Percentiles rank a stretch among this genome's conserved stretches.
Conservation (phyloP, 208 protist genomes). For the Acanthamoeba royreba region DNA sequence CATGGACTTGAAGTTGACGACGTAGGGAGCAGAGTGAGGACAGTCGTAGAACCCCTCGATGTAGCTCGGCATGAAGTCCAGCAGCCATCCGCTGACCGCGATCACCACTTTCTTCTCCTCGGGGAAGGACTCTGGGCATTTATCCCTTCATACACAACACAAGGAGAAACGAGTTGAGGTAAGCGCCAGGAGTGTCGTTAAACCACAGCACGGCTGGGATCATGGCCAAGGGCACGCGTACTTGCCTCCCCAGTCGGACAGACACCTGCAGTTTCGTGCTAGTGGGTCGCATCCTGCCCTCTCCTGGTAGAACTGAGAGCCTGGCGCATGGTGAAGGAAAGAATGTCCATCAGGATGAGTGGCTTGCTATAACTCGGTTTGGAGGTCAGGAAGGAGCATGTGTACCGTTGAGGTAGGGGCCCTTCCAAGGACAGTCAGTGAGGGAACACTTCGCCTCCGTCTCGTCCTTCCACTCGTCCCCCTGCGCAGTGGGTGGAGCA, state of each 20-base stretch:
- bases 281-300: background rate
- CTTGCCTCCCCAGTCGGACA: background rate
- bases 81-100: background rate
- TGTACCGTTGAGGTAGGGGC: background rate
- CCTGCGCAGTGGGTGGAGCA: background rate
- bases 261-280: background rate
- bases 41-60: background rate
- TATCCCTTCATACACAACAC: background rate
- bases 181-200: too few relatives aligned
- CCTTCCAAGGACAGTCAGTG: background rate
- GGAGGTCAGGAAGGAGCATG: too few relatives aligned
- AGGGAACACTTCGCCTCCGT: background rate
- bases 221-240: too few relatives aligned
- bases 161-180: background rate
- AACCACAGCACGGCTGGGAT: too few relatives aligned
- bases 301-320: background rate
- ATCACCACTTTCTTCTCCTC: background rate
- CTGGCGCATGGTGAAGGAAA: too few relatives aligned
- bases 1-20: background rate
- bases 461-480: background rate
- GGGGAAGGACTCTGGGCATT: background rate
- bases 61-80: background rate
- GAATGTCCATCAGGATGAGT: too few relatives aligned
- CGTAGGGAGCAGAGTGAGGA: background rate
- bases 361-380: too few relatives aligned